Evolutionary conservation across 495 filamentous ascomycete genomes (phyloP).

Genomic region (Tuber borchii): DNA sequence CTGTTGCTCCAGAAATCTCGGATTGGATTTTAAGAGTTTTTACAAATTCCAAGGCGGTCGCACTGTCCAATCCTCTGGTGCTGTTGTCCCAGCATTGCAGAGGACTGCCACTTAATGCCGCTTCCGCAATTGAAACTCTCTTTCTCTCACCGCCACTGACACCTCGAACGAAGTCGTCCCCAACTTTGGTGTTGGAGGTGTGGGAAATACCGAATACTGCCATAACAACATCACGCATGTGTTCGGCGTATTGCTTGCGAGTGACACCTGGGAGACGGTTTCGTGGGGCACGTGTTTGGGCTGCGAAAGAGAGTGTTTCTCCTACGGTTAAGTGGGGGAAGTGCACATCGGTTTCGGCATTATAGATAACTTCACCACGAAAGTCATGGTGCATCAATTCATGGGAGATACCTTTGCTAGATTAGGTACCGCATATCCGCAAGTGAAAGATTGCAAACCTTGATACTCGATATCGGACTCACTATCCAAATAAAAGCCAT

Average conservation of each 20-base stretch:
- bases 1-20: constrained; percentile 58
- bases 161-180: constrained; percentile 72
- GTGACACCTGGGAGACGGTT: constrained; percentile 57
- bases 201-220: constrained; percentile 68
- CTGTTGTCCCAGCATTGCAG: constrained; percentile 83
- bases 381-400: constrained; percentile 45
- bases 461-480: constrained; percentile 68
- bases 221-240: constrained; percentile 71
- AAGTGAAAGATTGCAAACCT: constrained; percentile 45
- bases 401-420: constrained; percentile 44
- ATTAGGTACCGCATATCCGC: not conserved
- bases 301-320: constrained; percentile 73
- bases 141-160: constrained; percentile 79
- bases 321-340: constrained; percentile 76
- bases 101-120: constrained; percentile 56
- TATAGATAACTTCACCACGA: constrained; percentile 74
- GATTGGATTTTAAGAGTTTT: constrained; percentile 61
- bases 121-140: constrained; percentile 74
- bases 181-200: constrained; percentile 68
- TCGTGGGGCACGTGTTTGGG: constrained; percentile 58
- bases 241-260: constrained; percentile 54
- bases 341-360: constrained; percentile 70
- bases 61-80: constrained; percentile 71
- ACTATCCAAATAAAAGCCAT: constrained; percentile 62
- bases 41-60: constrained; percentile 75